Conservation (phyloP, 176 grass and related monocot species). For the Lolium perenne region DNA sequence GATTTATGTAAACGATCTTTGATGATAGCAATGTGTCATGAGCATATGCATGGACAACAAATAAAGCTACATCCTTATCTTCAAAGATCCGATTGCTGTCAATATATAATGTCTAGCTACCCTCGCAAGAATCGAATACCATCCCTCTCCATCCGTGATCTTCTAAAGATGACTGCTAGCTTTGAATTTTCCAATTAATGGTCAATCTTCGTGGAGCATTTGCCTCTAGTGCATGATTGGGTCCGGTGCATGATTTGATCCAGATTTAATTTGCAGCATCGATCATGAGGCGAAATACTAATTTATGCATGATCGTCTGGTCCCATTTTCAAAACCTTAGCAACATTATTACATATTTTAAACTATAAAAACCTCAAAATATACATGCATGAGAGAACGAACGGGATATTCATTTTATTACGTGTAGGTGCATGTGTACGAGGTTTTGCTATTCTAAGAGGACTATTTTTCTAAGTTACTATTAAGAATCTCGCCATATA, state of each 20-base stretch:
- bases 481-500: too few species aligned
- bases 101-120: neutral
- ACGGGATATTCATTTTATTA: too few species aligned
- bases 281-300: too few species aligned
- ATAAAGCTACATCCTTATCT: slow-evolving; percentile 28
- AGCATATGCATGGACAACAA: slow-evolving; percentile 16
- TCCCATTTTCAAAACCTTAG: neutral
- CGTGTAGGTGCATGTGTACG: too few species aligned
- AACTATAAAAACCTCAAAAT: too few species aligned
- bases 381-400: too few species aligned
- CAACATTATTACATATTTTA: neutral
- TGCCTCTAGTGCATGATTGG: neutral
- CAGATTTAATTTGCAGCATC: neutral
- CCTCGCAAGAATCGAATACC: neutral
- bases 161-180: slow-evolving; percentile 10
- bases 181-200: neutral
- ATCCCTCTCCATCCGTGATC: neutral
- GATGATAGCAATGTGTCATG: slow-evolving; percentile 5
- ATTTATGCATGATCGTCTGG: neutral
- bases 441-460: too few species aligned
- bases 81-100: neutral
- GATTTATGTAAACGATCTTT: neutral
- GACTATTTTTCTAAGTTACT: too few species aligned
- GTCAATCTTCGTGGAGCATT: neutral
- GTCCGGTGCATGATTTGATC: slow-evolving; percentile 1